Evolutionary conservation across 306 rosid genomes (phyloP), one percentile per base, ranked within the genome.

Genomic region (Sophora flavescens): DNA sequence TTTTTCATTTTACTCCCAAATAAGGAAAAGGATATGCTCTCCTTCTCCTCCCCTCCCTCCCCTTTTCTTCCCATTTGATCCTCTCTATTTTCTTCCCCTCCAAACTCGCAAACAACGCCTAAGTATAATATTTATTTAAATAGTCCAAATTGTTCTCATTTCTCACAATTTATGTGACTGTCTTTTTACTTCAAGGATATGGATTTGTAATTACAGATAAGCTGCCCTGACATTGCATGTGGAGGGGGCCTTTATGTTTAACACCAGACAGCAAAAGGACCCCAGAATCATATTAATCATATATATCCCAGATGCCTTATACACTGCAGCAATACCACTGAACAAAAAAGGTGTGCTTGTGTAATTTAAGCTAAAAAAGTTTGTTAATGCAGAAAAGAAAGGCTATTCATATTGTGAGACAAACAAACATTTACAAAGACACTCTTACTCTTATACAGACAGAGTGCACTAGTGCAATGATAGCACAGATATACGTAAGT

Each of bases 301-400:
- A n/a, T 15, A 45, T n/a, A 45, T 28, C 35, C 1, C 15, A 61
- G 35, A 75, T 74, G 72, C 56, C 60, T 66, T 60, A 73, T 50
- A 47, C 26, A n/a, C n/a, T n/a, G n/a, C n/a, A 66, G 33, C 16
- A 32, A 38, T 75, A 50, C 41, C 78, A 69, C 63, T 52, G 2
- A 35, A 62, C 3, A 59, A 81, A 81, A 44, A 18, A 63, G 12
- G 30, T 12, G 56, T 48, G 64, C 28, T 54, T 44, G 70, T 70
- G 41, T 36, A 81, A 76, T 62, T 81, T 36, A 63, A 53, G 78
- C 76, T 68, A 60, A 59, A 44, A 80, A 80, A 74, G 71, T 60
- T n/a, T 3, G 16, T 36, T 50, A 38, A 36, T 7, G 8, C 3
- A 53, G 69, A 70, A n/a, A n/a, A n/a, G n/a, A n/a, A n/a, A n/a